phyloP scores from a whole-genome alignment of 1,284 basidiomycete species.

The Leccinum griseonigrum region DNA sequence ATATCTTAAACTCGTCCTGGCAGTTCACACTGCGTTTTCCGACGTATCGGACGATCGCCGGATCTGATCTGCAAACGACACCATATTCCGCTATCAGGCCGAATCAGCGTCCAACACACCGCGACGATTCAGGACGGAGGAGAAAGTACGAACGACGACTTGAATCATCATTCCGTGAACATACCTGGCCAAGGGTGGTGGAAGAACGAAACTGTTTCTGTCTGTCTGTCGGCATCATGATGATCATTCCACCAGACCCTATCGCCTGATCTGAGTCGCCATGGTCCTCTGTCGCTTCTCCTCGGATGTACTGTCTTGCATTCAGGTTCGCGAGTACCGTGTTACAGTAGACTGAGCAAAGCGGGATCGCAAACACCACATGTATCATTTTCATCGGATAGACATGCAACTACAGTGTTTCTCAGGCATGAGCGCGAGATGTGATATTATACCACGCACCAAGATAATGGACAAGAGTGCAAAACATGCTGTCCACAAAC shows the following conservation, averaged over 20 bases:
- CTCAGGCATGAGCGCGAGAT: background rate
- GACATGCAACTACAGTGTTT: background rate
- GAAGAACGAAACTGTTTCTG: background rate
- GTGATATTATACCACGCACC: constrained; percentile 1
- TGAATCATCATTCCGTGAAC: background rate
- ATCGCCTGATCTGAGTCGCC: background rate
- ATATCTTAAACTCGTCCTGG: background rate
- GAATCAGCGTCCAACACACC: background rate
- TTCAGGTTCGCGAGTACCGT: constrained; percentile 6
- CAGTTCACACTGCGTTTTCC: background rate
- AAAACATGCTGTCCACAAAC: constrained; percentile 11
- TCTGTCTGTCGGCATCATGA: background rate
- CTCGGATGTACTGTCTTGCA: constrained; percentile 7
- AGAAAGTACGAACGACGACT: background rate
- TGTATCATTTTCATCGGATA: background rate
- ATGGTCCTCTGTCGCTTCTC: background rate
- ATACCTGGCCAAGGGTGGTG: background rate
- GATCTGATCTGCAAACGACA: background rate
- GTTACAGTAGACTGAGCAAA: constrained; percentile 17
- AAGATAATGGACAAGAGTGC: constrained; percentile 11
- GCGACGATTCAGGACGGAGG: background rate
- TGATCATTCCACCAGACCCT: background rate
- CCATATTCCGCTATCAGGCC: background rate
- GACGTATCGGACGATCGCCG: background rate
- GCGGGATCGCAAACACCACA: background rate